Conservation (phyloP, 176 grass and related monocot species). For the Oryza australiensis region DNA sequence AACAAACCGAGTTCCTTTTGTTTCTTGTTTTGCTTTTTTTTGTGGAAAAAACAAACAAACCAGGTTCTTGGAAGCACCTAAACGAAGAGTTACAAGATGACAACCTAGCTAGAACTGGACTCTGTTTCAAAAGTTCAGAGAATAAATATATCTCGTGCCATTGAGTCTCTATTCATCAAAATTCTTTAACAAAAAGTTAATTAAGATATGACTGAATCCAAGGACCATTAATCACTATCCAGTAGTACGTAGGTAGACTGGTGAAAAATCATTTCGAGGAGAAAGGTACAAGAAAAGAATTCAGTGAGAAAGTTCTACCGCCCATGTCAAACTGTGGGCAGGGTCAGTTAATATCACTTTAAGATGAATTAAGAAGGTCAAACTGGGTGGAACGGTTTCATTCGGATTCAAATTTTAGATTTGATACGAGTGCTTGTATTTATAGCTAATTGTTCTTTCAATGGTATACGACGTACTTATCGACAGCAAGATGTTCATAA, state of each 20-base stretch:
- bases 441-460: too few species aligned
- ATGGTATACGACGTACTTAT: too few species aligned
- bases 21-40: too few species aligned
- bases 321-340: neutral
- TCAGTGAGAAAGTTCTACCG: neutral
- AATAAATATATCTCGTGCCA: too few species aligned
- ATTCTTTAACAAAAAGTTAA: neutral
- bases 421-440: too few species aligned
- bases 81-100: neutral
- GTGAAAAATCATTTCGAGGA: neutral
- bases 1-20: too few species aligned
- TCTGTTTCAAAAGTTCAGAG: neutral
- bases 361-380: too few species aligned
- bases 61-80: neutral
- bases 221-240: neutral
- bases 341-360: neutral
- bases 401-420: too few species aligned
- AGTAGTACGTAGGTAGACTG: neutral
- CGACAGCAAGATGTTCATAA: too few species aligned
- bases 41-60: too few species aligned
- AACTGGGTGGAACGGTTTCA: too few species aligned
- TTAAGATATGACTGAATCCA: neutral
- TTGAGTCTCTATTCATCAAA: neutral
- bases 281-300: neutral
- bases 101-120: neutral